Conservation (phyloP, 2,329 filamentous ascomycete species). For the Colletotrichum sp. region DNA sequence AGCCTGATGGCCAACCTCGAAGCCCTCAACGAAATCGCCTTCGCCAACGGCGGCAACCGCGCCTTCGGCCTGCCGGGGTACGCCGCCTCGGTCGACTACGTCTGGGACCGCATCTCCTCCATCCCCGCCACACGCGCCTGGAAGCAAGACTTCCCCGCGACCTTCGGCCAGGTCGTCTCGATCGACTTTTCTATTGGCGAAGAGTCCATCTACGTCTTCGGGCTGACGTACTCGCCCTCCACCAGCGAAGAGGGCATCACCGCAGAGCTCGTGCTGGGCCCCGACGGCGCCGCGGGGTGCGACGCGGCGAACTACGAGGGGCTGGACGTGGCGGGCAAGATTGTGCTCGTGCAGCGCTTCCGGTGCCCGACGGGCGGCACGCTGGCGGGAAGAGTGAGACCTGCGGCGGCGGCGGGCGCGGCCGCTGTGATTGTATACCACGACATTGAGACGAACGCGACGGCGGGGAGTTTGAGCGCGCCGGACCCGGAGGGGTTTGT, state of each 20-base stretch:
- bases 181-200: conserved; percentile 25
- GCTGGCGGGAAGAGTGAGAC: conserved; percentile 33
- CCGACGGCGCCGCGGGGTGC: conserved; percentile 30
- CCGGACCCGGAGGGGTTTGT: conserved; percentile 33
- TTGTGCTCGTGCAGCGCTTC: conserved; percentile 37
- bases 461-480: conserved; percentile 32
- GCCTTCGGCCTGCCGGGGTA: conserved; percentile 58
- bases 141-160: conserved; percentile 53
- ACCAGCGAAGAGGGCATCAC: conserved; percentile 49
- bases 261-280: conserved; percentile 29
- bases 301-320: conserved; percentile 29
- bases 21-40: conserved; percentile 51
- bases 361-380: conserved; percentile 34
- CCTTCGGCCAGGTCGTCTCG: conserved; percentile 18
- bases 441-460: conserved; percentile 32
- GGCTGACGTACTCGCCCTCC: conserved; percentile 51
- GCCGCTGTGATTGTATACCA: conserved; percentile 37
- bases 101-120: conserved; percentile 50
- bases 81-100: conserved; percentile 53
- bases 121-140: conserved; percentile 41
- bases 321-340: conserved; percentile 31
- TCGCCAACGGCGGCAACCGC: conserved; percentile 55
- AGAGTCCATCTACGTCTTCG: conserved; percentile 31
- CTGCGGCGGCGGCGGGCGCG: conserved; percentile 33
- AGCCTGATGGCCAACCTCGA: conserved; percentile 52